Conservation (phyloP, 768 basidiomycete species). For the Hygrocybe coccinea region DNA sequence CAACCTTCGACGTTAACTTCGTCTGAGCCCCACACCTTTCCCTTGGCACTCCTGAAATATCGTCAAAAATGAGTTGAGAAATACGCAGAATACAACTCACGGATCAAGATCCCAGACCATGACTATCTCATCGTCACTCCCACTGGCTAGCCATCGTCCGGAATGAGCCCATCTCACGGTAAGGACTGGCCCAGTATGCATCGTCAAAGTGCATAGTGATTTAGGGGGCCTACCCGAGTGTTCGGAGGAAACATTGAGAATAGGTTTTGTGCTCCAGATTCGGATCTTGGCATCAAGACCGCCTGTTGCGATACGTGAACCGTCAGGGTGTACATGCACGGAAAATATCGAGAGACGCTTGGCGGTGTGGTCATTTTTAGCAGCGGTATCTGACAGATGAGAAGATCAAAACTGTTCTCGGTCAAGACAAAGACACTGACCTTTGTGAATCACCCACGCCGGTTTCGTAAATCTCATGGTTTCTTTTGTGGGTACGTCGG, state of each 20-base stretch:
- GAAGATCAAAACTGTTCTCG: background rate
- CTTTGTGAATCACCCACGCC: conserved; percentile 65
- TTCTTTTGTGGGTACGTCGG: background rate
- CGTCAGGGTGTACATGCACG: conserved; percentile 91
- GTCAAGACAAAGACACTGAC: background rate
- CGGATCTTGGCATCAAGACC: conserved; percentile 94
- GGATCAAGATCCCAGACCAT: conserved; percentile 98
- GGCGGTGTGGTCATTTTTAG: conserved; percentile 53
- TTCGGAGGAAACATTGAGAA: conserved; percentile 70
- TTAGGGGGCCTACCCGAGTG: conserved; percentile 71
- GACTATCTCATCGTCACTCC: conserved; percentile 91
- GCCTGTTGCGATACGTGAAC: conserved; percentile 94
- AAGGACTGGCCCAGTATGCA: conserved; percentile 92
- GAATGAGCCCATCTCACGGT: conserved; percentile 91
- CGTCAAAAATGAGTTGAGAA: conserved; percentile 6
- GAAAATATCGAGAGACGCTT: conserved; percentile 87
- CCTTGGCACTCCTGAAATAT: conserved; percentile 58
- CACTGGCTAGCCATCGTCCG: conserved; percentile 90
- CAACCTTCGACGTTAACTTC: conserved; percentile 97
- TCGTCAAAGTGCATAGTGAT: conserved; percentile 81
- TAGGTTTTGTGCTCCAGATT: conserved; percentile 96
- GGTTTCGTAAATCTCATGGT: conserved; percentile 85
- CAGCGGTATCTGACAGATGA: conserved; percentile 53
- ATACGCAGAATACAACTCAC: conserved; percentile 46
- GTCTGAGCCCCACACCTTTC: conserved; percentile 90